Evolutionary conservation across 2,329 filamentous ascomycete genomes (phyloP), one percentile per base, ranked within the genome.

Genomic region (Fusarium floridanum): DNA sequence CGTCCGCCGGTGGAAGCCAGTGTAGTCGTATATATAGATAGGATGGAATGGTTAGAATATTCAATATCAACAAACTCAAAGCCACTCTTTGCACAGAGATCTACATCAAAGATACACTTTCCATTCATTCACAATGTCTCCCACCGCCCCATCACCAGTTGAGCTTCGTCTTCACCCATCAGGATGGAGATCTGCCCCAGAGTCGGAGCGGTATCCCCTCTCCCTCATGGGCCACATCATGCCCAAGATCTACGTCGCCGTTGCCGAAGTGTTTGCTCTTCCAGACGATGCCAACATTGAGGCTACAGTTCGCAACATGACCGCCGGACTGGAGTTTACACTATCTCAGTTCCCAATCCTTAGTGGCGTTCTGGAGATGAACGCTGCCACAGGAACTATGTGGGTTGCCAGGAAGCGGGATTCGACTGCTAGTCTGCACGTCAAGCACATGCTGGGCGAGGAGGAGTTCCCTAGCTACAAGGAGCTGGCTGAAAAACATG

Each of bases 191-290:
- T 53, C 27, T 9, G 48, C 17, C 48, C 48, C 48, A 53, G 48
- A 53, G 17, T 53, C 48, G 3, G 17, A 53, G 48, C 10, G 48
- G 0, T 53, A 53, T 32, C 27, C 48, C 17, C 64, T 67, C 22
- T 69, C 67, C 7, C 64, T 68, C 8, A 9, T 73, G 57, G 72
- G 69, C 16, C 70, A 74, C 27, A 41, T 72, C 11, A 74, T 74
- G 72, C 70, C 72, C 5, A 72, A 74, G 27, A 48, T 72, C 7
- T 74, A 74, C n/a, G 72, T 74, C 7, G 56, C 65, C 17, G 64
- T 74, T 36, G 39, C 64, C 34, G 70, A 74, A 50, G 64, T 73
- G 2, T 74, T 74, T 32, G 55, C 61, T 7, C 11, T 73, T 1
- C 45, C 64, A 20, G 39, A 66, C 0, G 17, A 29, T 1, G 29